These are phyloP conservation scores for Aspergillus aculeatus DNA, from an alignment of 2,329 filamentous ascomycete genomes.

Conservation along the genomic window DNA sequence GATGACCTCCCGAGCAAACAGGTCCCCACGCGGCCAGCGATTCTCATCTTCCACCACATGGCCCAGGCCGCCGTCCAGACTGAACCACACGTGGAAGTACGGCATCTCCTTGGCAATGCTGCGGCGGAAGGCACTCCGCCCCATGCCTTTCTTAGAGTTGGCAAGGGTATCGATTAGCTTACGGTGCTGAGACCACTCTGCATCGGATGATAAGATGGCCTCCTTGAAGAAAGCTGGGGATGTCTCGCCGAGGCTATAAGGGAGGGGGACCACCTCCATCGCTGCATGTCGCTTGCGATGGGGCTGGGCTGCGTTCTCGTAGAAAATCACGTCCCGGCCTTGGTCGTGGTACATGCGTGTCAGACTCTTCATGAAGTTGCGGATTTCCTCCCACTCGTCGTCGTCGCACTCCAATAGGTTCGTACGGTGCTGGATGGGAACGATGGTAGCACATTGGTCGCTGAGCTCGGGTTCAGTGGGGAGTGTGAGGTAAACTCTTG, in stretches of 20 bases:
- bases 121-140: conserved; percentile 76
- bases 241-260: conserved; percentile 85
- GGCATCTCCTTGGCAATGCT: conserved; percentile 93
- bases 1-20: conserved; percentile 88
- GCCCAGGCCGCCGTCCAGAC: conserved; percentile 84
- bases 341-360: conserved; percentile 93
- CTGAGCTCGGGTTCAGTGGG: conserved; percentile 86
- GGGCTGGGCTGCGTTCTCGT: conserved; percentile 89
- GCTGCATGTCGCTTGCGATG: conserved; percentile 78
- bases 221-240: conserved; percentile 95
- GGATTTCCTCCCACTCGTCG: conserved; percentile 98
- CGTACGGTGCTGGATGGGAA: conserved; percentile 78
- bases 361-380: conserved; percentile 97
- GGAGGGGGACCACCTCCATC: conserved; percentile 81
- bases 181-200: conserved; percentile 93
- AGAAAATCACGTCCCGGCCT: conserved; percentile 90
- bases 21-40: conserved; percentile 83
- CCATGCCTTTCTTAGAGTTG: conserved; percentile 61
- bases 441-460: conserved; percentile 80
- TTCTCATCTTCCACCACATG: conserved; percentile 86
- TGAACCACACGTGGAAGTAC: conserved; percentile 97
- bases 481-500: conserved; percentile 81
- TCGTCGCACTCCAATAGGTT: conserved; percentile 98
- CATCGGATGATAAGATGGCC: conserved; percentile 81
- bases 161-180: conserved; percentile 84